Conservation (phyloP, 495 filamentous ascomycete genomes). For the Talaromyces wortmannii region DNA sequence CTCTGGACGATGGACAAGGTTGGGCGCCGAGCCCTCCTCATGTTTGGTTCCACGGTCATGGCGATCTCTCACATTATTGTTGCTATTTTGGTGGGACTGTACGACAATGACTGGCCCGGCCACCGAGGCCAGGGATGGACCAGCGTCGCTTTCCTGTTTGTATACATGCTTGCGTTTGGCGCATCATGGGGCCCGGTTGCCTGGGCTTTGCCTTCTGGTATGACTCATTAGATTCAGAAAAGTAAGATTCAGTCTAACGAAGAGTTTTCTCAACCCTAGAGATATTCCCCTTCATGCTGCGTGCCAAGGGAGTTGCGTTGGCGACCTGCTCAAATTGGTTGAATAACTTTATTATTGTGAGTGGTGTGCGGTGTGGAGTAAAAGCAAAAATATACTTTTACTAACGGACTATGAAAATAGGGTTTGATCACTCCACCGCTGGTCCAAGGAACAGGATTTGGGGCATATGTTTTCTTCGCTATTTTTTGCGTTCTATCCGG, state of each 20-base stretch:
- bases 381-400: background rate
- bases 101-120: background rate
- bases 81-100: conserved; percentile 33
- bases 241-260: background rate
- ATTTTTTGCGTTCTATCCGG: conserved; percentile 48
- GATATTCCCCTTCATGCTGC: conserved; percentile 43
- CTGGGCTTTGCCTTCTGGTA: background rate
- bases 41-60: conserved; percentile 48
- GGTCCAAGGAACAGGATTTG: conserved; percentile 47
- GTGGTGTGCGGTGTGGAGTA: background rate
- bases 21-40: conserved; percentile 55
- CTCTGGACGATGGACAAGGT: conserved; percentile 64
- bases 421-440: conserved; percentile 47
- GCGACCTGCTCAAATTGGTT: conserved; percentile 10
- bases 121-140: conserved; percentile 1
- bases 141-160: conserved; percentile 49
- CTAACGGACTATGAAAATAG: conserved; percentile 10
- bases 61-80: conserved; percentile 48
- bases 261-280: conserved; percentile 9
- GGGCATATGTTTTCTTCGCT: conserved; percentile 50
- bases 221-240: background rate
- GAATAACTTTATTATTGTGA: background rate
- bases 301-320: conserved; percentile 46
- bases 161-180: background rate
- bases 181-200: background rate